Base-by-base conservation (phyloP, 108 stramenopile species). In the Nannochloropsis oceanica region DNA sequence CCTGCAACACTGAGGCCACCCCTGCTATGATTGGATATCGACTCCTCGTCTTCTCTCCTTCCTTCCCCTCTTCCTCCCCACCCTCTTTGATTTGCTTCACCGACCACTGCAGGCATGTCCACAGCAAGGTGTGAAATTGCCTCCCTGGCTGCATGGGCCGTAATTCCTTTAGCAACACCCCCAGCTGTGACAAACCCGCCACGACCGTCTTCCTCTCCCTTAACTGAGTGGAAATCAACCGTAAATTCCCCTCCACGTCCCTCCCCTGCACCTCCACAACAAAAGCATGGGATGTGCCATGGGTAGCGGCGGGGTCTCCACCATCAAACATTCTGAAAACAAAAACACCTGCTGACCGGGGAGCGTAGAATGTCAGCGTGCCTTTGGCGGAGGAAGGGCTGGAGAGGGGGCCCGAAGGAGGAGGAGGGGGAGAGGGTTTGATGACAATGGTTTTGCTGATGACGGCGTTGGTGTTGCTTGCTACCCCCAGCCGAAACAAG, bases 321-420 rank as follows among this genome's bases (percentile, higher is more conserved):
- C 42, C 82, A 44, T 83, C 86, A 83, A 83, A 87, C 43, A 83
- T 79, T 2, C 86, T 82, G 86, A 87, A 84, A 43, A 87, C 86
- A 79, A 87, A 87, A 25, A 79, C 50, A 27, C 86, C 86, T 13
- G 83, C 86, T 82, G 59, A 73, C 18, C 59, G 59, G 59, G 59
- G 59, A n/a, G 59, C 59, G 9, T 73, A 73, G 59, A 73, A 73
- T 7, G 59, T n/a, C 22, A 73, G 22, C 22, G 59, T 73, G 59
- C 59, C 59, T 18, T 73, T 18, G 59, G n/a, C 59, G 22, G n/a
- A n/a, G 59, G 59, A 7, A n/a, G 59, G 59, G 59, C 22, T n/a
- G 59, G 59, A 9, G 34, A 34, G 34, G 5, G 34, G 34, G 5
- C 34, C 34, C 59, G 59, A 73, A n/a, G 59, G n/a, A 18, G 59